These are phyloP conservation scores for Falciphora oryzae DNA, from an alignment of 2,329 filamentous ascomycete genomes.

Conservation along the genomic window DNA sequence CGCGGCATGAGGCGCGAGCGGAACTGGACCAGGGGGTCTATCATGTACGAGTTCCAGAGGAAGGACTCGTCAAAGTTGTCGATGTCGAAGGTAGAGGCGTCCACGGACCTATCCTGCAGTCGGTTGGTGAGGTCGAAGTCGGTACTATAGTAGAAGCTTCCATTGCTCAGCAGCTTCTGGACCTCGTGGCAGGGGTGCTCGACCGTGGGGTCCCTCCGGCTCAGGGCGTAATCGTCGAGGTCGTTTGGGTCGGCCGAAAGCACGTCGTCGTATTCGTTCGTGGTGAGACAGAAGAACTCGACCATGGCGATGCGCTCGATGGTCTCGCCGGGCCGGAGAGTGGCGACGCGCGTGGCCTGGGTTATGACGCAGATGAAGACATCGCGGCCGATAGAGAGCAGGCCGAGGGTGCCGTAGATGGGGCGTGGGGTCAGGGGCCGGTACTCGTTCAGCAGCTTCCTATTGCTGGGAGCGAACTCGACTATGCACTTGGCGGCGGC, in stretches of 20 bases:
- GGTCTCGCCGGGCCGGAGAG: constrained; percentile 78
- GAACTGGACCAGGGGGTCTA: constrained; percentile 85
- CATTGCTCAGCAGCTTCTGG: constrained; percentile 86
- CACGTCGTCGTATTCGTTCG: constrained; percentile 77
- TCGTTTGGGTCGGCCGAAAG: constrained; percentile 49
- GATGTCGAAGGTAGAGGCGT: constrained; percentile 76
- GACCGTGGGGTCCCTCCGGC: constrained; percentile 61
- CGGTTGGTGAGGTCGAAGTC: constrained; percentile 95
- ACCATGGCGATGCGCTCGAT: constrained; percentile 82
- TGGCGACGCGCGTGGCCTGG: constrained; percentile 70
- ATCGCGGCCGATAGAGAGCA: constrained; percentile 78
- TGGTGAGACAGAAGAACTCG: constrained; percentile 90
- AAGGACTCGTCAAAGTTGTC: constrained; percentile 91
- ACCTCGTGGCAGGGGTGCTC: constrained; percentile 89
- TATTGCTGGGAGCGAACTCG: constrained; percentile 65
- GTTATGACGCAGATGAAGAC: constrained; percentile 90
- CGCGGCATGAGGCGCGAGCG: constrained; percentile 70
- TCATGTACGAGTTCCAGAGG: constrained; percentile 98
- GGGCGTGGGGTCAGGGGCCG: constrained; percentile 66
- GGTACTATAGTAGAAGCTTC: constrained; percentile 97
- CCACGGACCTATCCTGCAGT: constrained; percentile 80
- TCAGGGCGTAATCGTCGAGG: constrained; percentile 49
- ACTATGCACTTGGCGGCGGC: constrained; percentile 70
- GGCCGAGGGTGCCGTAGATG: constrained; percentile 78
- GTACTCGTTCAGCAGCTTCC: constrained; percentile 68